Evolutionary conservation across 75 land plant genomes (phyloP).

Genomic region (Sequoiadendron giganteum): DNA sequence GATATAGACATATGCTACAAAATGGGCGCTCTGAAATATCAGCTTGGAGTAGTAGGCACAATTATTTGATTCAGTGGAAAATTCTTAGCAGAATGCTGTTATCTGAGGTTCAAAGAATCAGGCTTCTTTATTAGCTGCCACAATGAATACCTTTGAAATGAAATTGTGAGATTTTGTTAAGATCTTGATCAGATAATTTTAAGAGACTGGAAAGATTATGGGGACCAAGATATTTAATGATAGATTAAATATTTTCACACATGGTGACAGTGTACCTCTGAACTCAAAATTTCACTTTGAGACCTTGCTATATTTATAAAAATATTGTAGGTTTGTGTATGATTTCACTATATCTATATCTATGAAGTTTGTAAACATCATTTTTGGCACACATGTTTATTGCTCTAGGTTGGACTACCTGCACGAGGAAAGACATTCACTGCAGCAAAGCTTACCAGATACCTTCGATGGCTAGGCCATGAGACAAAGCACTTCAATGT

Average conservation of each 20-base stretch:
- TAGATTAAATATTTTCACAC: neutral
- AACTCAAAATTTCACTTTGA: neutral
- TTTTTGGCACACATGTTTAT: neutral
- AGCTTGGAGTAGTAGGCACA: neutral
- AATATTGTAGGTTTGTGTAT: neutral
- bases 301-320: neutral
- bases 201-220: neutral
- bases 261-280: neutral
- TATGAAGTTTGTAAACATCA: neutral
- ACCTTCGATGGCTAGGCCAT: slow-evolving; percentile 99
- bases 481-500: slow-evolving; percentile 99
- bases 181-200: neutral
- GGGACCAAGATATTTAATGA: neutral
- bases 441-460: slow-evolving; percentile 97
- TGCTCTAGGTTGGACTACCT: slow-evolving; percentile 88
- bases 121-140: neutral
- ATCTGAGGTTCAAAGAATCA: neutral
- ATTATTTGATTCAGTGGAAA: neutral
- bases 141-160: neutral
- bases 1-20: neutral
- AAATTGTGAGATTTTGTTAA: neutral
- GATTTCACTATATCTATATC: neutral
- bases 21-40: neutral
- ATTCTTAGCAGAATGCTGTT: neutral
- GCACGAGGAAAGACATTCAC: slow-evolving; percentile 99